phyloP scores from a whole-genome alignment of 345 rosid genomes.

The Acer yangbiense region DNA sequence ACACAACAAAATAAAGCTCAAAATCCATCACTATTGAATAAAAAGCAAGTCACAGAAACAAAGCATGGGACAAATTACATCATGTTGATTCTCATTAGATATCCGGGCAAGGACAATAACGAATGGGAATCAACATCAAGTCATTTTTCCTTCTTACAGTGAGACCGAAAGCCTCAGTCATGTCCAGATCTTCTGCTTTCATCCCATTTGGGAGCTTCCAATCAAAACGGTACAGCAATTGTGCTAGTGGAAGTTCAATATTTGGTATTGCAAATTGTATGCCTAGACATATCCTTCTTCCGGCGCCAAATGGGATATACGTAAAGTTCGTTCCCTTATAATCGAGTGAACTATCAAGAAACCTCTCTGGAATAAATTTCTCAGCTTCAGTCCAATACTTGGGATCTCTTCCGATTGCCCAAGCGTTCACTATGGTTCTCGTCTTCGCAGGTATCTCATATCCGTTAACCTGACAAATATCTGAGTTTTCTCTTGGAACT shows the following conservation, averaged over 20 bases:
- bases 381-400: too few species aligned
- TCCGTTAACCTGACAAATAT: too few species aligned
- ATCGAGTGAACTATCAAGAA: conserved; percentile 1
- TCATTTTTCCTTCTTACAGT: too few species aligned
- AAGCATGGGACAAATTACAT: too few species aligned
- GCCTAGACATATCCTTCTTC: conserved; percentile 27
- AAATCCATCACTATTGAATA: too few species aligned
- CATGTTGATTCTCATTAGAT: too few species aligned
- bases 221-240: background rate
- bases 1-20: too few species aligned
- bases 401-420: too few species aligned
- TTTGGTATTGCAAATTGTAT: background rate
- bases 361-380: conserved; percentile 17
- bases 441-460: too few species aligned
- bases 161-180: conserved; percentile 8
- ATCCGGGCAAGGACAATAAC: background rate
- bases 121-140: background rate
- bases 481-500: too few species aligned
- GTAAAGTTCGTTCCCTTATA: conserved; percentile 3
- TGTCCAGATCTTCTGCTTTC: conserved; percentile 9
- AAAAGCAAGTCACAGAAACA: too few species aligned
- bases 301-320: conserved; percentile 24
- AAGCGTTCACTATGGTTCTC: too few species aligned
- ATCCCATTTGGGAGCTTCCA: conserved; percentile 18
- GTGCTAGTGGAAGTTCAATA: conserved; percentile 22